Percentiles rank a stretch among this genome's conserved stretches.
phyloP scores from a whole-genome alignment of 305 asterid species.

The Plantago coronopus region DNA sequence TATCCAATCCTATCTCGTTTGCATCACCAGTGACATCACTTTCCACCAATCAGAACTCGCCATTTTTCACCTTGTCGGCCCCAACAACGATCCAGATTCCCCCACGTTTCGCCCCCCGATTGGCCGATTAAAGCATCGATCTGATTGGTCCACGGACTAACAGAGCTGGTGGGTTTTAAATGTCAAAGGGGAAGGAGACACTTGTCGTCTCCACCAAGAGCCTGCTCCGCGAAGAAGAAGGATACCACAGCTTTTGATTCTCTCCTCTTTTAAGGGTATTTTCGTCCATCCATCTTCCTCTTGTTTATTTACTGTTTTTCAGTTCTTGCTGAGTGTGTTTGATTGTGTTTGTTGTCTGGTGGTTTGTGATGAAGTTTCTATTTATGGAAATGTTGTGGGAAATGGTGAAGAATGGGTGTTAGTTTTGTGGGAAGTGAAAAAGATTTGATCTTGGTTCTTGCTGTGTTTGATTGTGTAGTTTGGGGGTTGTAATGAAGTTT shows the following conservation, averaged over 20 bases:
- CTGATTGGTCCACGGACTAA: conserved; percentile 47
- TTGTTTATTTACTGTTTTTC: not conserved
- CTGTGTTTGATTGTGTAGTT: no score
- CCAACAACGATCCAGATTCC: conserved; percentile 23
- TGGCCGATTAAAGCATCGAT: conserved; percentile 23
- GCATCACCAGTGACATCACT: not conserved
- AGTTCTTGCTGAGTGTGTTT: no score
- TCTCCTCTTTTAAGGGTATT: conserved; percentile 30
- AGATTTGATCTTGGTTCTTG: no score
- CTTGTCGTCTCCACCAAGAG: conserved; percentile 60
- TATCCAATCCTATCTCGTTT: not conserved
- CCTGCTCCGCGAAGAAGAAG: conserved; percentile 54
- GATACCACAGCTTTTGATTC: conserved; percentile 42
- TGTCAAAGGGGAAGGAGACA: conserved; percentile 53
- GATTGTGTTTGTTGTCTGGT: no score
- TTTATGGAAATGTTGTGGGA: no score
- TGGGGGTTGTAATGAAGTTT: no score
- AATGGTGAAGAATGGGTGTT: no score
- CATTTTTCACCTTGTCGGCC: conserved; percentile 26
- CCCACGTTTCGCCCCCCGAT: conserved; percentile 36
- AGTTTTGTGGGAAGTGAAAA: no score
- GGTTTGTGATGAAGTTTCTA: no score
- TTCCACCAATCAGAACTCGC: conserved; percentile 23
- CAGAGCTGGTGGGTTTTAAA: conserved; percentile 25
- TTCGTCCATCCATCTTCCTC: not conserved